phyloP scores from a whole-genome alignment of 495 filamentous ascomycete genomes.

The Clavariopsis aquatica region DNA sequence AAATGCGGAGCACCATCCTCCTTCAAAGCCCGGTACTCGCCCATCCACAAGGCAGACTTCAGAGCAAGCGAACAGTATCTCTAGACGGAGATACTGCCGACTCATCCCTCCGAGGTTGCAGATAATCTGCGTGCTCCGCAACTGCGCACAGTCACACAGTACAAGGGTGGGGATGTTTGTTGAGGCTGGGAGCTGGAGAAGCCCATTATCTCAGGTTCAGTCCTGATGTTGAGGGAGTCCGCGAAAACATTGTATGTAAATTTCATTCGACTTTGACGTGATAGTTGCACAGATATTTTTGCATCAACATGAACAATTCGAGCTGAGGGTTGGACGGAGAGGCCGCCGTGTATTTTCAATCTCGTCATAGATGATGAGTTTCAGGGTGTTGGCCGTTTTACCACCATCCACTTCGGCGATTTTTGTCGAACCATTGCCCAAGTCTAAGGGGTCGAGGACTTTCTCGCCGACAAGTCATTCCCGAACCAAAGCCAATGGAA shows the following conservation, averaged over 20 bases:
- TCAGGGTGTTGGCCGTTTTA: not conserved
- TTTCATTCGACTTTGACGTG: not conserved
- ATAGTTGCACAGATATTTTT: not conserved
- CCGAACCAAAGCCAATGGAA: not conserved
- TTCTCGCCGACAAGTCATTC: not conserved
- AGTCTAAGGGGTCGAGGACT: not conserved
- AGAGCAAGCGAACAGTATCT: not conserved
- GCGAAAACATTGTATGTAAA: not conserved
- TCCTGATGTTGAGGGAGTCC: not conserved
- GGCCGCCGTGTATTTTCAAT: not conserved
- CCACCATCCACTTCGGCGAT: not conserved
- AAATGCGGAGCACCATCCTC: not conserved
- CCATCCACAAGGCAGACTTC: slow-evolving; percentile 12
- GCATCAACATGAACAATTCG: not conserved
- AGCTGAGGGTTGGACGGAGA: not conserved
- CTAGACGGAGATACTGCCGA: not conserved
- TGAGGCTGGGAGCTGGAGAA: not conserved
- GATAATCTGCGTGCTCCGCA: not conserved
- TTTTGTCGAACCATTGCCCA: not conserved
- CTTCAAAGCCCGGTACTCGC: slow-evolving; percentile 2
- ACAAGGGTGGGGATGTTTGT: not conserved
- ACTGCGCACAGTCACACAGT: not conserved
- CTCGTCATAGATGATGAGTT: not conserved
- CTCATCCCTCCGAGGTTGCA: not conserved
- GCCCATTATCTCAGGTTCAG: not conserved